These are phyloP conservation scores for Diutina sp. DNA, from an alignment of 1,139 yeast genomes.

Conservation along the genomic window DNA sequence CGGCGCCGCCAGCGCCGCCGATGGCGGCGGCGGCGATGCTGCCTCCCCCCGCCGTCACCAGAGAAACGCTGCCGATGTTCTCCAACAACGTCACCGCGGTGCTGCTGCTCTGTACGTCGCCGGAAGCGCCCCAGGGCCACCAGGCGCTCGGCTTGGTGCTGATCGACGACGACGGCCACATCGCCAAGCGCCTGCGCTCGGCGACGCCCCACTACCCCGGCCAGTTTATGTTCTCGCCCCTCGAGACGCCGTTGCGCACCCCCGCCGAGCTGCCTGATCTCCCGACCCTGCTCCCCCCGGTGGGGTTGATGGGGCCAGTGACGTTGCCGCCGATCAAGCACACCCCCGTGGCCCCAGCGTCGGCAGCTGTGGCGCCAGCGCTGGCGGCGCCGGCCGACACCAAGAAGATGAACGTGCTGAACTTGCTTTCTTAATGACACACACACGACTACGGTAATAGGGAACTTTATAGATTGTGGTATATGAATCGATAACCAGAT, in stretches of 20 bases:
- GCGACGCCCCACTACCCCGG: neutral
- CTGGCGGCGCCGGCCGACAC: neutral
- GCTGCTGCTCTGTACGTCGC: neutral
- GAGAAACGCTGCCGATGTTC: slow-evolving; percentile 1
- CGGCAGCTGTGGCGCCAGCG: neutral
- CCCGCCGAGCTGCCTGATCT: slow-evolving; percentile 28
- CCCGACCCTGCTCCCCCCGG: neutral
- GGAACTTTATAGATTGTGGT: neutral
- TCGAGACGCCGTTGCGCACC: slow-evolving; percentile 29
- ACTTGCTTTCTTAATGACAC: neutral
- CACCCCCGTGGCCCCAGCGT: neutral
- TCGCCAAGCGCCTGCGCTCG: neutral
- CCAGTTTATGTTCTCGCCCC: slow-evolving; percentile 16
- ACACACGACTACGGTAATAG: neutral
- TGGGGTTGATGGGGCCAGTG: neutral
- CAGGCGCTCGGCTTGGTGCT: neutral
- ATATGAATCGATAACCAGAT: neutral
- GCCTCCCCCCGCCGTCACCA: neutral
- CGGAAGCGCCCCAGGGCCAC: neutral
- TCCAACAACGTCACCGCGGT: neutral
- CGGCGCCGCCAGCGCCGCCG: neutral
- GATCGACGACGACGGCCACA: neutral
- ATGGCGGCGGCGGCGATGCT: neutral
- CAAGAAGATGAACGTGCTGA: neutral
- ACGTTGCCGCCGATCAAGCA: neutral